Percentiles rank a stretch among this genome's conserved stretches.
These are phyloP conservation scores for Neonectria ditissima DNA, from an alignment of 2,329 filamentous ascomycete species.

Conservation along the genomic window DNA sequence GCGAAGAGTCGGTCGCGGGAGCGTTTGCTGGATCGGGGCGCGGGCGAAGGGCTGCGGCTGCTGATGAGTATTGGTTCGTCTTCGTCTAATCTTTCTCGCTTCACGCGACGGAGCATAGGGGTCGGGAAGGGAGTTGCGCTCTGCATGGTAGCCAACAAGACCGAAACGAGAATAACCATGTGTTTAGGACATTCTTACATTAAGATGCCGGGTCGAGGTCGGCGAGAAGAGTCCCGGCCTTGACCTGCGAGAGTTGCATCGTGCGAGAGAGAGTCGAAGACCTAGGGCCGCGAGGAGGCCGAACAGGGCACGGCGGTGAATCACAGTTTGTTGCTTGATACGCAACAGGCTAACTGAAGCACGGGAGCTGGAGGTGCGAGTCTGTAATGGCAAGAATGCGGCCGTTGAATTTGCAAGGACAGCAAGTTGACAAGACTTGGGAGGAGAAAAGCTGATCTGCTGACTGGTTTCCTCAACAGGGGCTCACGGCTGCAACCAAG, in stretches of 20 bases:
- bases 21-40: slow-evolving; percentile 25
- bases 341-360: neutral
- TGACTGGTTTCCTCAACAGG: neutral
- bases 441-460: neutral
- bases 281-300: neutral
- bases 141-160: neutral
- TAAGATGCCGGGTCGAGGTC: neutral
- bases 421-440: neutral
- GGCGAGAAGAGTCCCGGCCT: neutral
- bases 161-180: neutral
- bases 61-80: slow-evolving; percentile 24
- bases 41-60: slow-evolving; percentile 32
- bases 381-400: neutral
- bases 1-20: slow-evolving; percentile 44
- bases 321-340: neutral
- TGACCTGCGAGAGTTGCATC: neutral
- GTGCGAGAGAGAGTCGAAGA: neutral
- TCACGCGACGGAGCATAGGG: slow-evolving; percentile 1
- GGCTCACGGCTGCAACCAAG: neutral
- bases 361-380: neutral
- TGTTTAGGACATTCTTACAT: neutral
- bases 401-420: neutral
- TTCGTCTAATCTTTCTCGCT: slow-evolving; percentile 16
- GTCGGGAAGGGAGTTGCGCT: neutral
- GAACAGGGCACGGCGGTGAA: neutral